Evolutionary conservation across 768 basidiomycete species (phyloP).

Genomic region (Pisolithus albus): DNA sequence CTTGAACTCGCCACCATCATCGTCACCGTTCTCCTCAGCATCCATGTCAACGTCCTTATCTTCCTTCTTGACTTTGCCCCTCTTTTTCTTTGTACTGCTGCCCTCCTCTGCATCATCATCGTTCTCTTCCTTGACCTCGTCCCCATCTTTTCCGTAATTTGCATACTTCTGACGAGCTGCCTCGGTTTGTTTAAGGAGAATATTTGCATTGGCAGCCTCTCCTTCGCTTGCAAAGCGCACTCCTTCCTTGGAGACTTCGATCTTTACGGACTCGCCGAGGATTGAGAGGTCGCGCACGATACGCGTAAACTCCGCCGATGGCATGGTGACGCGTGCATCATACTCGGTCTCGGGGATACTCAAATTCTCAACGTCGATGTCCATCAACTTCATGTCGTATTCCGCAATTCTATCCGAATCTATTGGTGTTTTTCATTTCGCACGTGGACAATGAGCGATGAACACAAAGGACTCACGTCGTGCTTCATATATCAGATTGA

Average conservation of each 20-base stretch:
- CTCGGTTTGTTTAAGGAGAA: conserved; percentile 74
- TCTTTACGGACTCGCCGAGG: conserved; percentile 90
- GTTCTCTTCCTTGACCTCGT: conserved; percentile 38
- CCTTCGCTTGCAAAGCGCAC: conserved; percentile 90
- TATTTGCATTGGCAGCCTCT: conserved; percentile 86
- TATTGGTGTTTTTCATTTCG: conserved; percentile 22
- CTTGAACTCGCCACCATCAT: conserved; percentile 37
- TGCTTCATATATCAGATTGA: conserved; percentile 87
- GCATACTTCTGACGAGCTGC: conserved; percentile 36
- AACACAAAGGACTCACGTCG: conserved; percentile 50
- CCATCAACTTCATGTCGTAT: conserved; percentile 99
- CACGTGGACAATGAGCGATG: not conserved
- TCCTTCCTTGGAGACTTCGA: conserved; percentile 95
- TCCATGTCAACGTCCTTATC: conserved; percentile 41
- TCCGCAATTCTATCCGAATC: conserved; percentile 91
- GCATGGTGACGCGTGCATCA: conserved; percentile 86
- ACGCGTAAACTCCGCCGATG: conserved; percentile 78
- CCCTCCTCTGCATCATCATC: conserved; percentile 32
- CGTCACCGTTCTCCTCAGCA: conserved; percentile 46
- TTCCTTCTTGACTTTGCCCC: conserved; percentile 38
- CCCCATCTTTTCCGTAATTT: conserved; percentile 37
- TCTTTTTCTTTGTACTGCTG: conserved; percentile 26
- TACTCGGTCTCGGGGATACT: conserved; percentile 97
- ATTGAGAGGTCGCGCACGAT: conserved; percentile 89
- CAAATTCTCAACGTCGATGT: conserved; percentile 92